phyloP scores from a whole-genome alignment of 768 basidiomycete genomes.

The Clitopilus hobsonii region DNA sequence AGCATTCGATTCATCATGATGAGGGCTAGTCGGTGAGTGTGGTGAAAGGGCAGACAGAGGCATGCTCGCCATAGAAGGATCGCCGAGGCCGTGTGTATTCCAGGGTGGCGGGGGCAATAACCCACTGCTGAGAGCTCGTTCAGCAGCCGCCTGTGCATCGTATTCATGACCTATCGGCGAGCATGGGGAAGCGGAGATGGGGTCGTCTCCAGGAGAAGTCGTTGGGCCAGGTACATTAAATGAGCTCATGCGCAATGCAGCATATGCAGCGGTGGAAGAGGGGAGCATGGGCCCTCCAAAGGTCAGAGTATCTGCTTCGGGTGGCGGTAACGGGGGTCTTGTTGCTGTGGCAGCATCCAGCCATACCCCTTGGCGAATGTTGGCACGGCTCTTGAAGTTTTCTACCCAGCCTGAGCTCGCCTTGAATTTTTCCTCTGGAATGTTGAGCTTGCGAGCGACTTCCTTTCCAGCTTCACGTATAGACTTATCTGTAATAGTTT shows the following conservation, averaged over 20 bases:
- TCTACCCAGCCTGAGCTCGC: constrained; percentile 92
- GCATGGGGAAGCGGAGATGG: not conserved
- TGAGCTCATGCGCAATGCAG: not conserved
- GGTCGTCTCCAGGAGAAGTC: not conserved
- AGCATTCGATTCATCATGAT: not conserved
- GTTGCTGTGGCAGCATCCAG: constrained; percentile 27
- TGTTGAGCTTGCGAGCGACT: constrained; percentile 51
- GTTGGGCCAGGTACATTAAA: not conserved
- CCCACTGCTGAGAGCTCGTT: not conserved
- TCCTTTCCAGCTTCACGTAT: constrained; percentile 65
- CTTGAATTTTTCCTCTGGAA: constrained; percentile 75
- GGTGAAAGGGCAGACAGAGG: not conserved
- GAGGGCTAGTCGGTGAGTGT: not conserved
- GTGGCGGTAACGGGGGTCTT: constrained; percentile 3
- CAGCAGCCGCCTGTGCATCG: not conserved
- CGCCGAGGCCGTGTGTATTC: not conserved
- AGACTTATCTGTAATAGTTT: constrained; percentile 58
- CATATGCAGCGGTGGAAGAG: not conserved
- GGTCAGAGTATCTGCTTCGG: not conserved
- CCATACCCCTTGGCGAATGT: constrained; percentile 67
- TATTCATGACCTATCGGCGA: not conserved
- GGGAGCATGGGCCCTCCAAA: not conserved
- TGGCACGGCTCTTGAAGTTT: constrained; percentile 82
- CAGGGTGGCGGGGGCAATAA: not conserved
- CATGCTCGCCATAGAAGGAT: not conserved